Conservation (phyloP, 139 green algal genomes). For the Coelastrella sp. region DNA sequence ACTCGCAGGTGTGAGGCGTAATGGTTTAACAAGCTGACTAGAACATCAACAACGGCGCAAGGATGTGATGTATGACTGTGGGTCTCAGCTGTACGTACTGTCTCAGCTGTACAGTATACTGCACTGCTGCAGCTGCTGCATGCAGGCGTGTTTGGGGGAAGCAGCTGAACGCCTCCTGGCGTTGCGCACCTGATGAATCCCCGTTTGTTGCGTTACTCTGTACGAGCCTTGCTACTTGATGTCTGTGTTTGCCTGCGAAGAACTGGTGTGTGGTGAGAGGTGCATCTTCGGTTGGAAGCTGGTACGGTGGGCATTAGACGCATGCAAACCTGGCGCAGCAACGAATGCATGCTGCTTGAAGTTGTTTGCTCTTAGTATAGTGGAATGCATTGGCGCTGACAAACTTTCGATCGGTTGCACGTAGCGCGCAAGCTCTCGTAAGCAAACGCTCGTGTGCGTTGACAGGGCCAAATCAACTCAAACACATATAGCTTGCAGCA, state of each 20-base stretch:
- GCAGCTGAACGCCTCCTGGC: neutral
- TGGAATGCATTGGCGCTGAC: neutral
- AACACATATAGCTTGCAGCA: too few relatives aligned
- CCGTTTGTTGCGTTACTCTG: neutral
- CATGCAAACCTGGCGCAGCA: neutral
- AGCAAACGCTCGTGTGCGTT: too few relatives aligned
- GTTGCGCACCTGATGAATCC: slow-evolving; percentile 2
- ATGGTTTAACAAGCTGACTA: too few relatives aligned
- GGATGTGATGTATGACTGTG: too few relatives aligned
- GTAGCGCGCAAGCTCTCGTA: too few relatives aligned
- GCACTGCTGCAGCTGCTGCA: neutral
- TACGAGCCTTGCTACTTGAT: neutral
- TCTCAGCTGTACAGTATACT: too few relatives aligned
- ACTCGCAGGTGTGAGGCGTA: too few relatives aligned
- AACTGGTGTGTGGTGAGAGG: neutral
- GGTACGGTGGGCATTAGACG: neutral
- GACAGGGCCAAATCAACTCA: too few relatives aligned
- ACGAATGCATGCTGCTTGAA: neutral
- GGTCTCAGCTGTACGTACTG: too few relatives aligned
- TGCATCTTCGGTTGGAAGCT: neutral
- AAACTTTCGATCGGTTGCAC: too few relatives aligned
- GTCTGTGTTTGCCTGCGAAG: neutral
- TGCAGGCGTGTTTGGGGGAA: too few relatives aligned
- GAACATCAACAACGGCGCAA: too few relatives aligned
- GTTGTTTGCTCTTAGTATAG: neutral